Percentiles rank a stretch among this genome's conserved stretches.
phyloP scores from a whole-genome alignment of 83 land plant species.

The Larix sibirica region DNA sequence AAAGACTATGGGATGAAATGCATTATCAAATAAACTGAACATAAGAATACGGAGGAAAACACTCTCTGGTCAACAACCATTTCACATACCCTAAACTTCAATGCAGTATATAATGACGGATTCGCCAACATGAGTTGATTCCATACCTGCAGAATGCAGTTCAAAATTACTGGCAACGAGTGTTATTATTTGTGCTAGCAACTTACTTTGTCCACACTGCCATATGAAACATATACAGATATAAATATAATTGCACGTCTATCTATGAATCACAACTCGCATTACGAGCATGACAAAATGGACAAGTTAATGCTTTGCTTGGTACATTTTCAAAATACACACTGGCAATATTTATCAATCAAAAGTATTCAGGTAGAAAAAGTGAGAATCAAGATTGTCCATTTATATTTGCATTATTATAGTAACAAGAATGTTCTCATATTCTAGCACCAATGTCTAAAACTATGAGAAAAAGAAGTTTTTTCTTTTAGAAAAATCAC shows the following conservation, averaged over 20 bases:
- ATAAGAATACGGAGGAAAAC: background rate
- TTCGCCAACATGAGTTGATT: constrained; percentile 30
- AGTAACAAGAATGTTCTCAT: background rate
- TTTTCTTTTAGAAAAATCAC: background rate
- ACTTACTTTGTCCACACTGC: background rate
- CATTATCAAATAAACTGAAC: background rate
- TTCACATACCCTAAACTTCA: constrained; percentile 57
- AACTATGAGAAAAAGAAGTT: background rate
- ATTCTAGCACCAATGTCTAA: background rate
- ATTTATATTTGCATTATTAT: background rate
- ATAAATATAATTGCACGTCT: background rate
- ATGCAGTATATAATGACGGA: constrained; percentile 47
- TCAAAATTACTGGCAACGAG: background rate
- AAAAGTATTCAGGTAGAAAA: background rate
- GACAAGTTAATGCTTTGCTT: background rate
- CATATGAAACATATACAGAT: background rate
- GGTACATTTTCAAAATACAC: background rate
- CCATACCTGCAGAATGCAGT: constrained; percentile 47
- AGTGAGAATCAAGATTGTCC: background rate
- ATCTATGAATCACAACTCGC: background rate
- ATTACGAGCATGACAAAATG: background rate
- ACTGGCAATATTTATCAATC: background rate
- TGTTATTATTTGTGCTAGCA: background rate
- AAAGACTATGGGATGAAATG: too few relatives aligned
- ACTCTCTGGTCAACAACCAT: background rate